Base-by-base conservation (phyloP, 495 filamentous ascomycete genomes). In the Halenospora varia region DNA sequence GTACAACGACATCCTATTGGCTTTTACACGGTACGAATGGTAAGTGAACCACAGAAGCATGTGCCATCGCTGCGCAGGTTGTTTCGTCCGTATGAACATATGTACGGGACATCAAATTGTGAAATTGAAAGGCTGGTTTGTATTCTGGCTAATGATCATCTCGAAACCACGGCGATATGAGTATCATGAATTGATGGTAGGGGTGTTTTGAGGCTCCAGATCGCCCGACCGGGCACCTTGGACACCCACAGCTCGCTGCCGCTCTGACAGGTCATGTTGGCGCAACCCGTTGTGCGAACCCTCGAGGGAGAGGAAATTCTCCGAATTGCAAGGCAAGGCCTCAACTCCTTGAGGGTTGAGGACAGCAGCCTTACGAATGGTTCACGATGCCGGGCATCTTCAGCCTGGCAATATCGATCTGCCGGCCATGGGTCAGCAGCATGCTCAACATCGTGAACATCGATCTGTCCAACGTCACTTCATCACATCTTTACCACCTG, bases 401-500 rank as follows among this genome's bases (percentile, higher is more conserved):
- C 20, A 57, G 60, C 61, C 55, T 59, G 61, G 55, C 48, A 55
- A 56, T 41, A 40, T 24, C 47, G 52, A 63, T 59, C 56, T 63
- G 56, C 61, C 61, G 61, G 61, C 47, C 61, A 63, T 56, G 61
- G 61, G 56, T 63, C 39, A 55, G 42, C 23, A 51, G 39, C 17
- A 51, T 11, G 35, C 41, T 52, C 49, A 54, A 57, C 26, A 48
- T 56, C 48, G n/a, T 55, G 23, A 53, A 53, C 15, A 47, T 50
- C 46, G n/a, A 35, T 55, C 25, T 42, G 8, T 55, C 19, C 49
- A 62, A 58, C 55, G 51, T 59, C 60, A 59, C 59, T 53, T 44
- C 53, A 29, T 50, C 19, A 57, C 51, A 23, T 24, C 53, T 44
- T 35, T 46, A 1, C 44, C 50, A 22, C 26, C 25, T 42, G 46